Conservation (phyloP, 768 basidiomycete genomes). For the Stropharia rugosoannulata region DNA sequence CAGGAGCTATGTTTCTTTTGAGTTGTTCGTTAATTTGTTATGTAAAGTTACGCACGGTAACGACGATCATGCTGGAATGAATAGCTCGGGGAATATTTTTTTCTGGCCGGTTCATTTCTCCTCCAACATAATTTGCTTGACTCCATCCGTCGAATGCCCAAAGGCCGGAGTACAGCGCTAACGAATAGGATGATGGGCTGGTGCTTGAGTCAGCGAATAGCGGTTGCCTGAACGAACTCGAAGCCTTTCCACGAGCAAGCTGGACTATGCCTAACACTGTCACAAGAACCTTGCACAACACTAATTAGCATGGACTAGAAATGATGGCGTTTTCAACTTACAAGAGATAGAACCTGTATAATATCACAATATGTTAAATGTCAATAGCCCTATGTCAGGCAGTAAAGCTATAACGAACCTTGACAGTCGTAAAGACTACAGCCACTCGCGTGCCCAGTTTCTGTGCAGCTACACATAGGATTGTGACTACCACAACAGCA, state of each 20-base stretch:
- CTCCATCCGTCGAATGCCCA: slow-evolving; percentile 99
- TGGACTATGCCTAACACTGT: slow-evolving; percentile 79
- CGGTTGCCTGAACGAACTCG: slow-evolving; percentile 64
- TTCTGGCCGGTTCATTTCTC: slow-evolving; percentile 79
- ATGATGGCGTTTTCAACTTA: slow-evolving; percentile 31
- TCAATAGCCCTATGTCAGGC: slow-evolving; percentile 3
- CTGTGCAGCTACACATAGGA: slow-evolving; percentile 77
- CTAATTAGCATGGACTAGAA: not conserved
- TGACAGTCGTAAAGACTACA: slow-evolving; percentile 85
- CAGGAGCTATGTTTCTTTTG: slow-evolving; percentile 46
- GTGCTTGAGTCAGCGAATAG: slow-evolving; percentile 72
- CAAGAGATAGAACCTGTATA: slow-evolving; percentile 60
- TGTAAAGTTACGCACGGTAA: slow-evolving; percentile 51
- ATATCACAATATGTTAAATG: not conserved
- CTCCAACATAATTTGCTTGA: slow-evolving; percentile 87
- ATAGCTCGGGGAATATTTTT: slow-evolving; percentile 88
- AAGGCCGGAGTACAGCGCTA: slow-evolving; percentile 93
- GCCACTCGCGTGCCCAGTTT: slow-evolving; percentile 80
- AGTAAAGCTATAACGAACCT: slow-evolving; percentile 45
- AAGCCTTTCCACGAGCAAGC: slow-evolving; percentile 66
- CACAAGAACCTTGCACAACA: slow-evolving; percentile 54
- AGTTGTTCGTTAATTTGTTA: not conserved
- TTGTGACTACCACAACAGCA: slow-evolving; percentile 69
- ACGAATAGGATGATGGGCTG: slow-evolving; percentile 82
- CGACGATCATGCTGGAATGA: slow-evolving; percentile 86